A percentile compares a stretch with the other conserved stretches of the same genome.
phyloP scores from a whole-genome alignment of 306 rosid species.

The Pyrus betulifolia region DNA sequence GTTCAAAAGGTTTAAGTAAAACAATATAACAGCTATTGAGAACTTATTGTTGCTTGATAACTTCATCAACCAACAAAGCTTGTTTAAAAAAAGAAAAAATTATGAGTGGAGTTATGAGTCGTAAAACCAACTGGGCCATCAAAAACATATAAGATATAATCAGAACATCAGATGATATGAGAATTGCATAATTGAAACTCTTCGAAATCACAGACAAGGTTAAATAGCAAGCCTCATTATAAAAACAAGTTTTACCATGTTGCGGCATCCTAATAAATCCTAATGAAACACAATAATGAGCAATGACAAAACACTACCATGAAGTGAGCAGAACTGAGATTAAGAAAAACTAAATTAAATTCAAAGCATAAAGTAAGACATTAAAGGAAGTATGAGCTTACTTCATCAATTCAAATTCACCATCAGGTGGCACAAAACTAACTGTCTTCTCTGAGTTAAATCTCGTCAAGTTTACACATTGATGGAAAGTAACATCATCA shows the following conservation, averaged over 20 bases:
- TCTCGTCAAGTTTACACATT: conserved; percentile 93
- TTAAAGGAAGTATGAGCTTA: conserved; percentile 28
- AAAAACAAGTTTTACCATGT: background rate
- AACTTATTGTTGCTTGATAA: background rate
- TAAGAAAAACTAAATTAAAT: background rate
- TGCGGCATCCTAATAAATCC: background rate
- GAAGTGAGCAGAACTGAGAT: background rate
- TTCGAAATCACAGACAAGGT: background rate
- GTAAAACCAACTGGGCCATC: background rate
- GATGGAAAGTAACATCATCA: conserved; percentile 92
- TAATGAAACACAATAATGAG: too few relatives aligned
- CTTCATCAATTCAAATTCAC: conserved; percentile 97
- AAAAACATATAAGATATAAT: background rate
- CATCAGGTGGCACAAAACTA: conserved; percentile 96
- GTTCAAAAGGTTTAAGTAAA: background rate
- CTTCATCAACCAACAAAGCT: background rate
- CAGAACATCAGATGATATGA: background rate
- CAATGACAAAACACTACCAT: background rate
- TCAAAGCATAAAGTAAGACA: conserved; percentile 6
- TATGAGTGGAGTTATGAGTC: background rate
- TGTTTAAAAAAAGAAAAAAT: background rate
- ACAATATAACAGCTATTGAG: background rate
- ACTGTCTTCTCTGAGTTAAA: conserved; percentile 91
- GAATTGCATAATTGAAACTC: background rate
- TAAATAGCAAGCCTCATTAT: background rate